Base-by-base conservation (phyloP, 2,329 filamentous ascomycete species). In the Phoma sp. region DNA sequence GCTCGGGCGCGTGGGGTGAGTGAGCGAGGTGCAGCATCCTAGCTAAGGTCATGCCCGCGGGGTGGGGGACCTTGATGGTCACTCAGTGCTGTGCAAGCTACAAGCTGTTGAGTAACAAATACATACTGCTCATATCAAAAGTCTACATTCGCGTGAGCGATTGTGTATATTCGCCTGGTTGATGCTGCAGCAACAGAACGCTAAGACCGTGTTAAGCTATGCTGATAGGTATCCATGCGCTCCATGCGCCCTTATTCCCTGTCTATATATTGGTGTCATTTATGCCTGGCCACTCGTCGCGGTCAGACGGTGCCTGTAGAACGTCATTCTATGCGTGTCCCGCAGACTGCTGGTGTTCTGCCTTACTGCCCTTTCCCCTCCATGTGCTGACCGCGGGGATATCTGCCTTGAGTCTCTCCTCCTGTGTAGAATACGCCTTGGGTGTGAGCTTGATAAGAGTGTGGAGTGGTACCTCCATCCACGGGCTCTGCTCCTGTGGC, bases 391-490 rank as follows among this genome's bases (percentile, higher is more conserved):
- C 95, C 3, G 95, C 95, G 4, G 93, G 91, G 62, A 99, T 97
- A 71, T 96, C 89, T 7, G 93, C 93, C 73, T 90, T 89, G 70
- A 91, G 90, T 39, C 91, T 84, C 74, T 95, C 86, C 72, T 98
- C 91, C 55, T 96, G 88, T 1, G 95, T 99, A 43, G 90, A 90
- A 74, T 99, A 99, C 7, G 95, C 95, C 57, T 91, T 87, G 2
- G 95, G 95, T 5, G 95, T 98, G 46, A 99, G 83, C 78, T 97
- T 97, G 78, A 99, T 98, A 42, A 99, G 82, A 7, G 91, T 96
- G 75, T 99, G 95, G 57, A 99, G 82, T 6, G 95, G 95, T 7
- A 99, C 95, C 69, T 97, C 93, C 90, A 98, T 96, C 95, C 95
- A 99, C 0, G 95, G 95, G 63, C 90, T 95, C 77, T 91, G 86